Evolutionary conservation across 1,139 yeast genomes (phyloP), one percentile per base, ranked within the genome.

Genomic region (Suhomyces atakaporum): DNA sequence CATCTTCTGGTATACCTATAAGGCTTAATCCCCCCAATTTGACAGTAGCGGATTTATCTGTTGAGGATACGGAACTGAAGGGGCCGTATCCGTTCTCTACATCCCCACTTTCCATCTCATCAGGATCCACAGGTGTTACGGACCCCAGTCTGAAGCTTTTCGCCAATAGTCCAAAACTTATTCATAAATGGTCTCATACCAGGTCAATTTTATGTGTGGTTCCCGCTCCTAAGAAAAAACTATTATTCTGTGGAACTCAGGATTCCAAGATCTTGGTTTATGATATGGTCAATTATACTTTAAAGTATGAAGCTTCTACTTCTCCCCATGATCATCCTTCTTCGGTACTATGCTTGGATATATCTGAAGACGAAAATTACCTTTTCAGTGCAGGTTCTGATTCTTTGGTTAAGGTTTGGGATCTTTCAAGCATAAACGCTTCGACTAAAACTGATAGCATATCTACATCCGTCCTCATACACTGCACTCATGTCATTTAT

Each of bases 231-330:
- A 59, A 60, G 20, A 73, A 74, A 39, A 69, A 75, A 27, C 63
- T 81, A 27, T 53, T 92, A 12, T 85, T 85, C 56, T 94, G 96
- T 40, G 98, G 98, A n/a, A 87, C 97, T 1, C 96, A 90, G 51
- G 86, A 84, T 50, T 86, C 95, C n/a, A 77, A 77, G 49, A 84
- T 92, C 33, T 61, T 87, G 27, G 81, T 87, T 1, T 82, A 75
- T 52, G 90, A 87, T 51, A 65, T 85, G 42, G 61, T 62, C n/a
- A 79, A 84, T 1, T 90, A 76, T 55, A 79, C 80, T 31, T 56
- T 72, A 42, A 69, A 67, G 35, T 65, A 62, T 26, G 68, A 67
- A 22, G 58, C 65, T 16, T 42, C 54, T 29, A 47, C 60, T 29
- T 61, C 60, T 5, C 52, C 51, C 27, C 60, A 60, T 9, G 87